Percentiles rank a stretch among this genome's conserved stretches.
These are phyloP conservation scores for Claviceps quebecensis DNA, from an alignment of 2,329 filamentous ascomycete species.

Conservation along the genomic window DNA sequence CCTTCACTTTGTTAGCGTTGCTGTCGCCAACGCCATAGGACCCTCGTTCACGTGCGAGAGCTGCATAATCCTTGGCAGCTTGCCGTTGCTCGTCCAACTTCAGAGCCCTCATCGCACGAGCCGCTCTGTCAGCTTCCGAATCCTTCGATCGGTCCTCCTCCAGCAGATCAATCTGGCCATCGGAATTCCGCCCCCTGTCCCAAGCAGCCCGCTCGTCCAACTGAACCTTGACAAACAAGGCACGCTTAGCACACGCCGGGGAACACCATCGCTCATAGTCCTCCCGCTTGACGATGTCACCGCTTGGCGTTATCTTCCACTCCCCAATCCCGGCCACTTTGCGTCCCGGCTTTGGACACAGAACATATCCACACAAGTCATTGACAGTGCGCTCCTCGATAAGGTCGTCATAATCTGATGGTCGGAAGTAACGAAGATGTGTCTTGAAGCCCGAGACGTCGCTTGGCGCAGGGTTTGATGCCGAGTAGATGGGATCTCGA, in stretches of 20 bases:
- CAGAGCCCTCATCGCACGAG: constrained; percentile 25
- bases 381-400: constrained; percentile 81
- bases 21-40: constrained; percentile 11
- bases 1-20: constrained; percentile 23
- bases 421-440: constrained; percentile 62
- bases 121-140: constrained; percentile 26
- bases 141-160: constrained; percentile 47
- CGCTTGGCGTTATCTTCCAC: constrained; percentile 49
- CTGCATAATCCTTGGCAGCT: constrained; percentile 23
- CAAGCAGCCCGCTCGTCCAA: constrained; percentile 74
- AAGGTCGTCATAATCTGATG: constrained; percentile 77
- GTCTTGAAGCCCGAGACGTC: constrained; percentile 54
- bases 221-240: constrained; percentile 79
- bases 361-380: constrained; percentile 65
- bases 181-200: constrained; percentile 52
- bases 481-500: constrained; percentile 17
- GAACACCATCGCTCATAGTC: constrained; percentile 83
- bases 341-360: constrained; percentile 56
- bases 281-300: constrained; percentile 50
- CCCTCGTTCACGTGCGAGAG: constrained; percentile 38
- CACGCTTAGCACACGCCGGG: constrained; percentile 60
- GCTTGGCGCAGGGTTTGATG: constrained; percentile 36
- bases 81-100: constrained; percentile 30
- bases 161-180: constrained; percentile 45
- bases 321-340: constrained; percentile 42